Conservation (phyloP, 371 early-diverging fungal genomes). For the Haplosporangium sp. region DNA sequence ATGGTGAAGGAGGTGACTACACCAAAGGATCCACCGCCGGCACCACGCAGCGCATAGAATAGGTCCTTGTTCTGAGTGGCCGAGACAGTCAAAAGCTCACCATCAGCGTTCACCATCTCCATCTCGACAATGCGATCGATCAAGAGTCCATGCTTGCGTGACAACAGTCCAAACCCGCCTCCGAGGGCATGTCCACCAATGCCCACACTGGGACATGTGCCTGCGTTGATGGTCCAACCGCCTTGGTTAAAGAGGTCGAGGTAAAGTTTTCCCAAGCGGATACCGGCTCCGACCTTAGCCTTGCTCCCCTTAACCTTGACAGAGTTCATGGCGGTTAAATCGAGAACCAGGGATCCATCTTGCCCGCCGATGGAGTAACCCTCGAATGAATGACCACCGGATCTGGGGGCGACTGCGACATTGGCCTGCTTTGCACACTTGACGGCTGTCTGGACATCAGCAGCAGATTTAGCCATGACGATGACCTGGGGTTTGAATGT, state of each 20-base stretch:
- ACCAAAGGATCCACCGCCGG: slow-evolving; percentile 67
- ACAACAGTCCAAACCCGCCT: slow-evolving; percentile 57
- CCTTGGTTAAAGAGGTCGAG: slow-evolving; percentile 44
- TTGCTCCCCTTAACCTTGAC: slow-evolving; percentile 25
- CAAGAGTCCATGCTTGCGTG: slow-evolving; percentile 57
- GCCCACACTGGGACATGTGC: slow-evolving; percentile 59
- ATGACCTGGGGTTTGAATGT: slow-evolving; percentile 33
- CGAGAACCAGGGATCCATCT: slow-evolving; percentile 52
- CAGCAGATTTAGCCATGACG: slow-evolving; percentile 17
- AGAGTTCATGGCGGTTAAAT: slow-evolving; percentile 33
- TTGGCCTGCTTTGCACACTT: slow-evolving; percentile 46
- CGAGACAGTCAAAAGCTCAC: slow-evolving; percentile 58
- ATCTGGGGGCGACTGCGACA: slow-evolving; percentile 41
- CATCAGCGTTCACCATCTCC: slow-evolving; percentile 61
- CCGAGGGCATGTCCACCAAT: slow-evolving; percentile 57
- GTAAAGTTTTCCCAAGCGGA: slow-evolving; percentile 55
- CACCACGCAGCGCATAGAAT: slow-evolving; percentile 73
- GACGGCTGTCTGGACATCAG: slow-evolving; percentile 50
- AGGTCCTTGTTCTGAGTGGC: slow-evolving; percentile 60
- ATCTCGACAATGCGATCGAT: slow-evolving; percentile 64
- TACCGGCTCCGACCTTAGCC: slow-evolving; percentile 54
- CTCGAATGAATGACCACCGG: slow-evolving; percentile 71
- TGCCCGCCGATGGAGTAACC: slow-evolving; percentile 55
- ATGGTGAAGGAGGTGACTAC: slow-evolving; percentile 60
- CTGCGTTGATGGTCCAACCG: slow-evolving; percentile 51